phyloP scores from a whole-genome alignment of 805 yeast species.

The Yamadazyma scolyti region DNA sequence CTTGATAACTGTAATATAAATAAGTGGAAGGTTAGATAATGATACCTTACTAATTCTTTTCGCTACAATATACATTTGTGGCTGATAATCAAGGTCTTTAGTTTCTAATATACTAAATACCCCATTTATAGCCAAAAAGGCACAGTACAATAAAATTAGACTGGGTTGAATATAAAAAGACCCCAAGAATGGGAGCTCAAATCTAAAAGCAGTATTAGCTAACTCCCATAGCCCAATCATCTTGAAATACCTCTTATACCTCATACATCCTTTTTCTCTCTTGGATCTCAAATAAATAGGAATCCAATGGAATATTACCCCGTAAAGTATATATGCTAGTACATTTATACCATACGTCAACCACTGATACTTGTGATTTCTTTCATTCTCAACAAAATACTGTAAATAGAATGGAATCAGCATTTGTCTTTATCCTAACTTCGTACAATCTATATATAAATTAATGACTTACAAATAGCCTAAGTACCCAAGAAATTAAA shows the following conservation, averaged over 20 bases:
- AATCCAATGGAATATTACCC: slow-evolving; percentile 40
- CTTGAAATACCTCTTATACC: slow-evolving; percentile 19
- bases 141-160: slow-evolving; percentile 22
- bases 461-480: too few relatives aligned
- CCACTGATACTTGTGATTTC: slow-evolving; percentile 37
- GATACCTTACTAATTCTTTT: slow-evolving; percentile 41
- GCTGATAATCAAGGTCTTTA: slow-evolving; percentile 36
- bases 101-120: slow-evolving; percentile 29
- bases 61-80: slow-evolving; percentile 35
- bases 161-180: slow-evolving; percentile 41
- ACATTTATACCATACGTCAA: slow-evolving; percentile 24
- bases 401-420: slow-evolving; percentile 35
- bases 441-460: too few relatives aligned
- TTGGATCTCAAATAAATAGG: slow-evolving; percentile 28
- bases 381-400: slow-evolving; percentile 31
- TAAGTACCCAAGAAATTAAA: too few relatives aligned
- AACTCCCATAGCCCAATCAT: slow-evolving; percentile 24
- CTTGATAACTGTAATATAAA: slow-evolving; percentile 35
- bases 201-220: slow-evolving; percentile 20
- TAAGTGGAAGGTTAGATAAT: slow-evolving; percentile 35
- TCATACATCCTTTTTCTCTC: slow-evolving; percentile 15
- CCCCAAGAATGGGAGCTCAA: slow-evolving; percentile 15
- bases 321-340: slow-evolving; percentile 29
- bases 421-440: too few relatives aligned
- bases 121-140: slow-evolving; percentile 25